A percentile compares a stretch with the other conserved stretches of the same genome.
phyloP scores from a whole-genome alignment of 1,139 yeast species.

The Candida tropicalis region DNA sequence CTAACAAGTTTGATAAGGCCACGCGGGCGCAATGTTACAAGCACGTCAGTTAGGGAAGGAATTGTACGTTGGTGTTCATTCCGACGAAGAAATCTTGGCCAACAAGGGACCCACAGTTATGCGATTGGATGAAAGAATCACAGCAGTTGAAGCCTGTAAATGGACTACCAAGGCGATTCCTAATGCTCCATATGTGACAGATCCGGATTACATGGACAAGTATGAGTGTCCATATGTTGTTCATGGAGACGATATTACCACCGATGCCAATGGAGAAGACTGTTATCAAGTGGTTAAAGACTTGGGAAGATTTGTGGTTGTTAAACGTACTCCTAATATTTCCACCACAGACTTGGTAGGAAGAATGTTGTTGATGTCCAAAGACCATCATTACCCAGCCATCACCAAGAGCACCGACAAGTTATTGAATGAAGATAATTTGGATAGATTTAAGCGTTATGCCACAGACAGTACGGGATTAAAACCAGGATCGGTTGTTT shows the following conservation, averaged over 20 bases:
- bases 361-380: slow-evolving; percentile 71
- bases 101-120: slow-evolving; percentile 96
- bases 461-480: slow-evolving; percentile 71
- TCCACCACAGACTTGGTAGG: slow-evolving; percentile 95
- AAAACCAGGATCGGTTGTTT: slow-evolving; percentile 64
- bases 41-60: slow-evolving; percentile 80
- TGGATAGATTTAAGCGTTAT: slow-evolving; percentile 50
- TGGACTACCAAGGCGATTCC: slow-evolving; percentile 80
- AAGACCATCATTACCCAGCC: slow-evolving; percentile 56
- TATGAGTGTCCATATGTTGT: slow-evolving; percentile 85
- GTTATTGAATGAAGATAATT: slow-evolving; percentile 35
- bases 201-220: slow-evolving; percentile 74
- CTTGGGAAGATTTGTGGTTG: slow-evolving; percentile 82
- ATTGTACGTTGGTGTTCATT: slow-evolving; percentile 85
- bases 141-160: slow-evolving; percentile 86
- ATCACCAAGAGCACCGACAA: slow-evolving; percentile 30
- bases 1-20: slow-evolving; percentile 50
- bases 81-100: slow-evolving; percentile 77
- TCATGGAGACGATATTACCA: slow-evolving; percentile 97
- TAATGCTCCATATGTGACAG: slow-evolving; percentile 94
- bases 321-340: slow-evolving; percentile 90
- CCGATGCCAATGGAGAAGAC: slow-evolving; percentile 93
- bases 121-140: slow-evolving; percentile 74
- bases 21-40: slow-evolving; percentile 94
- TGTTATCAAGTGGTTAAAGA: slow-evolving; percentile 86